Evolutionary conservation across 345 rosid genomes (phyloP).

Genomic region (Laguncularia racemosa): DNA sequence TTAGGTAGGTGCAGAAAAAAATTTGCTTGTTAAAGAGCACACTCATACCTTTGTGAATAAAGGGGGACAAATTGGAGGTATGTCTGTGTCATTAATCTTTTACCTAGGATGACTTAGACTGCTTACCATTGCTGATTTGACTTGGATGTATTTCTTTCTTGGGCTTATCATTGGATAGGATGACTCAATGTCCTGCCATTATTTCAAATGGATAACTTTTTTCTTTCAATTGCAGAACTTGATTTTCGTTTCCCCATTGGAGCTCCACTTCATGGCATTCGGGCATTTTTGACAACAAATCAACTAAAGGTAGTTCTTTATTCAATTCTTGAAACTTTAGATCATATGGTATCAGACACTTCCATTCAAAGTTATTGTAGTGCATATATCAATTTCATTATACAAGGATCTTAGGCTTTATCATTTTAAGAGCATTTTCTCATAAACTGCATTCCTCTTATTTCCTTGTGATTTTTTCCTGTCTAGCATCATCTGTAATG

Average conservation of each 20-base stretch:
- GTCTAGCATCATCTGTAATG: no score
- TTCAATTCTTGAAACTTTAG: neutral
- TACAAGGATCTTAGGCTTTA: no score
- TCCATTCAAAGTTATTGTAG: neutral
- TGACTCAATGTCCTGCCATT: no score
- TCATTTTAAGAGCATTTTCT: no score
- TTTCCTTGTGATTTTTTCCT: no score
- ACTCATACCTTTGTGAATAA: conserved; percentile 96
- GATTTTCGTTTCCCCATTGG: conserved; percentile 91
- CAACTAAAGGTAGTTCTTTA: conserved; percentile 61
- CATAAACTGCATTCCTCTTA: no score
- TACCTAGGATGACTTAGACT: neutral
- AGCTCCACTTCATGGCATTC: conserved; percentile 94
- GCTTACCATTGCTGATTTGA: no score
- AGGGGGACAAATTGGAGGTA: conserved; percentile 86
- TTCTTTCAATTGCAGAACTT: conserved; percentile 53
- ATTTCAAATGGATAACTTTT: neutral
- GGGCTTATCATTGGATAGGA: neutral
- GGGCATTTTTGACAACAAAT: conserved; percentile 76
- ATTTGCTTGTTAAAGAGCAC: conserved; percentile 90
- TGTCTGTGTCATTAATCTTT: conserved; percentile 8
- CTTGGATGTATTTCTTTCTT: neutral
- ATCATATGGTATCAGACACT: neutral
- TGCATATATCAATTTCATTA: neutral
- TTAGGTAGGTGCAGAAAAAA: conserved; percentile 88